Evolutionary conservation across 805 yeast species (phyloP), one percentile per base, ranked within the genome.

Genomic region (Teunomyces stri): DNA sequence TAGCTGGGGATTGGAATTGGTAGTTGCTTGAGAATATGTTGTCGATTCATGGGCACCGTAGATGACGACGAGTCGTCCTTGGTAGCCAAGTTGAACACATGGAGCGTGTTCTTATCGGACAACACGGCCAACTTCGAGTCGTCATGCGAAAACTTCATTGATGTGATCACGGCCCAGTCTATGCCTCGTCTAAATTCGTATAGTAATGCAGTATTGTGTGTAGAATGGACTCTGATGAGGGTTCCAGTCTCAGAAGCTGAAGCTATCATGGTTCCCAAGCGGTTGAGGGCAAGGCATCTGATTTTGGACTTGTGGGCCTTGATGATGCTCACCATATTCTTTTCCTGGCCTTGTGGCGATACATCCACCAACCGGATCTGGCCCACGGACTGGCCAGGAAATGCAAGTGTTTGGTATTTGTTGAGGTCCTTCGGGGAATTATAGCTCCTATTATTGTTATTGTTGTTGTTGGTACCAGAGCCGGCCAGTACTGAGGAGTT

Each of bases 171-270:
- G 1, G 97, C 97, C 44, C 84, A 77, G 64, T 94, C 98, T 16
- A 91, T 62, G 0, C 99, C 99, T 43, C 99, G 74, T 55, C 98
- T 74, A 58, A 91, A 91, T 62, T 89, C 97, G 59, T 78, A 85
- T n/a, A 89, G 58, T 43, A 89, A 69, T 1, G 85, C 76, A 22
- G 95, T 85, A 29, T 79, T 81, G 43, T 74, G 72, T 1, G 89
- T 79, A 4, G 89, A 82, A 59, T 85, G 89, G 2, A 89, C 73
- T 44, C 96, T 67, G 15, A 89, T 81, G 6, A 89, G 75, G 0
- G 96, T 90, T 0, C 97, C 97, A 1, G 85, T 80, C 44, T 81
- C 87, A 10, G 90, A 83, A 0, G 95, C 95, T 15, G 89, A 81
- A 1, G 96, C 96, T 6, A 89, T 67, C 73, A 84, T 70, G 1